Conservation (phyloP, 805 yeast genomes). For the Suhomyces sp. region DNA sequence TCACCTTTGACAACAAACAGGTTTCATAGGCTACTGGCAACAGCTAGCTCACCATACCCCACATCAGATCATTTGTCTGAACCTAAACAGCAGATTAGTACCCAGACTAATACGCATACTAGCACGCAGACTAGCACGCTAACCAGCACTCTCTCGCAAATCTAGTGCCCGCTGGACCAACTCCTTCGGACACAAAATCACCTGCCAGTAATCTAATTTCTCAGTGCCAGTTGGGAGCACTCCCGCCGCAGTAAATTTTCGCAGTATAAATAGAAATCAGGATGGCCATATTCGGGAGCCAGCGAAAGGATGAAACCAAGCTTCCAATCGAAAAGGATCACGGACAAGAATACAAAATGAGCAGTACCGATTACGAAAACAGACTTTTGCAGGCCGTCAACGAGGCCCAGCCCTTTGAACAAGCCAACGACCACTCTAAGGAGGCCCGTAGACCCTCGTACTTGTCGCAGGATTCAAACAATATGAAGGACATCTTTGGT, state of each 20-base stretch:
- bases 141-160: background rate
- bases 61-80: background rate
- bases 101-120: background rate
- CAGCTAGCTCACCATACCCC: background rate
- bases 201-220: background rate
- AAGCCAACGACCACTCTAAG: constrained; percentile 37
- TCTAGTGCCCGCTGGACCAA: background rate
- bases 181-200: background rate
- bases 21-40: background rate
- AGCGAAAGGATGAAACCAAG: background rate
- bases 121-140: background rate
- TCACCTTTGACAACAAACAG: background rate
- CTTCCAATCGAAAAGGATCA: constrained; percentile 4
- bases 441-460: constrained; percentile 44
- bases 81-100: background rate
- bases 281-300: constrained; percentile 7
- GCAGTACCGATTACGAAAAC: constrained; percentile 35
- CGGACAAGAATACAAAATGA: constrained; percentile 4
- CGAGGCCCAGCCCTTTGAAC: constrained; percentile 94
- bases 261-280: constrained; percentile 2
- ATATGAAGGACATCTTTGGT: constrained; percentile 82
- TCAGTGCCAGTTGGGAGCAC: constrained; percentile 2
- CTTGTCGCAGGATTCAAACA: constrained; percentile 48
- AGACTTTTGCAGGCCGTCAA: constrained; percentile 92
- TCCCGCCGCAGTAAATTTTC: background rate